Evolutionary conservation across 2,329 filamentous ascomycete genomes (phyloP), one percentile per base, ranked within the genome.

Genomic region (Tetracladium maxilliforme): DNA sequence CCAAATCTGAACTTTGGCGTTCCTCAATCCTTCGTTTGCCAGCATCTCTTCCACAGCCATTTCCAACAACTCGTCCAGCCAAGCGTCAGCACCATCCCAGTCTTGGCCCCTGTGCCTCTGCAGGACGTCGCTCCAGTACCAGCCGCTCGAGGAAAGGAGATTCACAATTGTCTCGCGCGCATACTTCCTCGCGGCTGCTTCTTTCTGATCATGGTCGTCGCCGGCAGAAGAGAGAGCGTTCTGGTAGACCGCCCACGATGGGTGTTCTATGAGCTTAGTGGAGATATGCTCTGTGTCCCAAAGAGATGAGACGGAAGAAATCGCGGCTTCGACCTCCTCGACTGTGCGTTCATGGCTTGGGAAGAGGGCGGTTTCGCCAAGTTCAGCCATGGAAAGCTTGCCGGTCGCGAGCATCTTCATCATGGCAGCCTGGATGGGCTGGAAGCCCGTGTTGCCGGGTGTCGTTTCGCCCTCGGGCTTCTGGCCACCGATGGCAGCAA

Each of bases 11-110:
- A 22, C 21, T n/a, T n/a, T 22, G 8, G 14, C n/a, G n/a, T 22
- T 14, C 11, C 7, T 6, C 8, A 22, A 22, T 22, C 14, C 14
- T 14, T 22, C 21, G n/a, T n/a, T n/a, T n/a, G n/a, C n/a, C n/a
- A 22, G 8, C 12, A 11, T 12, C 11, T 7, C 14, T 22, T 22
- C 14, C 6, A 22, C n/a, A 8, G 21, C 21, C 12, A n/a, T 7
- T n/a, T 22, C 21, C 7, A 6, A 12, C 8, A 22, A 14, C 14
- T 22, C 21, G 14, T 22, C n/a, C 6, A 22, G 21, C 11, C 12
- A 22, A 22, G 21, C 21, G 6, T 22, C n/a, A 22, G 11, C 21
- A n/a, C n/a, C 21, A 22, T 22, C 14, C 21, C n/a, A 22, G 12
- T 22, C 21, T 8, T 11, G 11, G 6, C 21, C n/a, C 12, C 21